Conservation (phyloP, 768 basidiomycete genomes). For the Cystofilobasidium macerans region DNA sequence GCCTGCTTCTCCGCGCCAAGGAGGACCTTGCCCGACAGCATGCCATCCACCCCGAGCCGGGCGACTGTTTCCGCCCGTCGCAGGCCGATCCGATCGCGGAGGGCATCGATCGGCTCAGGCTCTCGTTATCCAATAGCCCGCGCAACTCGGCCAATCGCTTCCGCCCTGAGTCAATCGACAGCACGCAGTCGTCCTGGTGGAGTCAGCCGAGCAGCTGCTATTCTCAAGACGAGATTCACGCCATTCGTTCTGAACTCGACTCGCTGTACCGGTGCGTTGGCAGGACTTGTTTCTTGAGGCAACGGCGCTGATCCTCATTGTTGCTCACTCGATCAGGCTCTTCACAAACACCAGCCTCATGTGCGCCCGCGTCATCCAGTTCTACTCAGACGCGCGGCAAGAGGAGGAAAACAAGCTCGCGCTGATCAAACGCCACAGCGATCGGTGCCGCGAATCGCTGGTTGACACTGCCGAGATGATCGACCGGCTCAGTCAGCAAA, state of each 20-base stretch:
- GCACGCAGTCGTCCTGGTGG: not conserved
- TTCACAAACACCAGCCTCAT: conserved; percentile 17
- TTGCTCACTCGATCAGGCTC: not conserved
- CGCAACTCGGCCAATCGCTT: conserved; percentile 8
- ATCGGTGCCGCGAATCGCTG: not conserved
- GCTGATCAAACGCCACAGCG: not conserved
- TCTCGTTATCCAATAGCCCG: not conserved
- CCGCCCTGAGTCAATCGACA: not conserved
- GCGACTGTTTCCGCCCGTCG: not conserved
- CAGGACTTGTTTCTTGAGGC: not conserved
- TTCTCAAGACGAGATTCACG: not conserved
- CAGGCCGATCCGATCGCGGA: not conserved
- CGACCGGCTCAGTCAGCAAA: not conserved
- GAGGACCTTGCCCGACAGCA: conserved; percentile 11
- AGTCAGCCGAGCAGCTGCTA: conserved; percentile 2
- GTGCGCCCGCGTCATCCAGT: conserved; percentile 11
- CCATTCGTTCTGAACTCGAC: not conserved
- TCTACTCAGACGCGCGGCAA: not conserved
- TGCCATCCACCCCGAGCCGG: conserved; percentile 8
- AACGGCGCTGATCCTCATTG: not conserved
- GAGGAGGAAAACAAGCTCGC: not conserved
- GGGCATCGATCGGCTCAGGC: conserved; percentile 2
- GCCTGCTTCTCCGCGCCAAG: conserved; percentile 12
- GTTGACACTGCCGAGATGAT: not conserved
- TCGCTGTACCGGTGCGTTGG: not conserved